Base-by-base conservation (phyloP, 257 asterid genomes). In the Gardenia jasminoides region DNA sequence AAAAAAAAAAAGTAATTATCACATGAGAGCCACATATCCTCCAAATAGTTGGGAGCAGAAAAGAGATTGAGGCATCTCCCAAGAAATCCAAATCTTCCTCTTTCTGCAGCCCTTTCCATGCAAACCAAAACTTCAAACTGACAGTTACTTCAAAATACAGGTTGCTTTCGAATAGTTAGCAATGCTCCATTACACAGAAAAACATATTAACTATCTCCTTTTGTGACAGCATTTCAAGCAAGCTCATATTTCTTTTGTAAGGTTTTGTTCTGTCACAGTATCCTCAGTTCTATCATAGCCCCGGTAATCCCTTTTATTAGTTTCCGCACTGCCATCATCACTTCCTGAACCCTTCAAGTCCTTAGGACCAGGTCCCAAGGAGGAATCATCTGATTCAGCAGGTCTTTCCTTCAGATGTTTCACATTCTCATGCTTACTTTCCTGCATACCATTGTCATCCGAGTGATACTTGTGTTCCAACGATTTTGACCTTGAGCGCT, bases 401-500 rank as follows among this genome's bases (percentile, higher is more conserved):
- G 84, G 77, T 81, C 83, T 86, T 77, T 84, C 91, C 78, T 78
- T 83, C 74, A 76, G 88, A 78, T 68, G 85, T 82, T 80, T 84
- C 77, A 77, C 44, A 69, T 82, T 81, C 82, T 84, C 88, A 81
- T 76, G 86, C 82, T 83, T 76, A 80, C 84, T 87, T 83, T 82
- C 89, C 62, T 70, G 79, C 48, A 77, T 84, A 72, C 41, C 84
- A 79, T 67, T 56, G 79, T 86, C 83, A 22, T 72, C 69, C 43
- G 80, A 66, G 28, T n/a, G 83, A 75, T 78, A 64, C 80, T 83
- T 81, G 44, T 77, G 81, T 79, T 91, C 96, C 4, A 81, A 62
- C 58, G 98, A 89, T 67, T 74, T 86, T 75, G 95, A 90, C 82
- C 86, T 89, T 22, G 93, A 87, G 64, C 82, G 89, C 78, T 88